Evolutionary conservation across 345 rosid genomes (phyloP).

Genomic region (Arabidopsis thaliana): DNA sequence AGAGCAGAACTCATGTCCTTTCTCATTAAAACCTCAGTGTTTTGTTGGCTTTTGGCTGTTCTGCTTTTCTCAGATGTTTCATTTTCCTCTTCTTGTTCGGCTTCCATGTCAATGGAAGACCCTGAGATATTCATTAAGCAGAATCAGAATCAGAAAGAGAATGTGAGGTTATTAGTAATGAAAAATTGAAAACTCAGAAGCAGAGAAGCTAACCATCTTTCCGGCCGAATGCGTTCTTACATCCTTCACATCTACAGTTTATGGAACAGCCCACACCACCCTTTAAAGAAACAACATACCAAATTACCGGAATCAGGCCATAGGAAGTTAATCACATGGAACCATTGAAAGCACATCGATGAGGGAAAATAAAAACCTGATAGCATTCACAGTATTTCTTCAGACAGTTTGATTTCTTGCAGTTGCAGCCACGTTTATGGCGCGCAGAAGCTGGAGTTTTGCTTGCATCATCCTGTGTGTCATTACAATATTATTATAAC

Average conservation of each 20-base stretch:
- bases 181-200: background rate
- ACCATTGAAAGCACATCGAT: constrained; percentile 9
- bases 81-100: constrained; percentile 63
- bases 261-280: constrained; percentile 98
- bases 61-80: constrained; percentile 55
- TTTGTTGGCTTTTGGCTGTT: constrained; percentile 49
- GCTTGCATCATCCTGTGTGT: constrained; percentile 71
- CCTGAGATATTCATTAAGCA: constrained; percentile 50
- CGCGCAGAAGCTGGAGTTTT: constrained; percentile 96
- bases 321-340: constrained; percentile 10
- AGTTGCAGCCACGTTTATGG: constrained; percentile 97
- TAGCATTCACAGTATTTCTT: constrained; percentile 99
- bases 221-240: constrained; percentile 91
- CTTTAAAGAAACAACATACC: constrained; percentile 46
- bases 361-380: constrained; percentile 63
- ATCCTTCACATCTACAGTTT: constrained; percentile 97
- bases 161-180: background rate
- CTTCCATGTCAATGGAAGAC: constrained; percentile 61
- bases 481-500: background rate
- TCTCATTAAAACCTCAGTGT: constrained; percentile 52
- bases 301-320: constrained; percentile 27
- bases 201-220: constrained; percentile 74
- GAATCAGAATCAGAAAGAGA: constrained; percentile 12
- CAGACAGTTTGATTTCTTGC: constrained; percentile 93
- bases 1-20: constrained; percentile 59